These are phyloP conservation scores for Chaetomium cochliodes DNA, from an alignment of 495 filamentous ascomycete genomes.

Conservation along the genomic window DNA sequence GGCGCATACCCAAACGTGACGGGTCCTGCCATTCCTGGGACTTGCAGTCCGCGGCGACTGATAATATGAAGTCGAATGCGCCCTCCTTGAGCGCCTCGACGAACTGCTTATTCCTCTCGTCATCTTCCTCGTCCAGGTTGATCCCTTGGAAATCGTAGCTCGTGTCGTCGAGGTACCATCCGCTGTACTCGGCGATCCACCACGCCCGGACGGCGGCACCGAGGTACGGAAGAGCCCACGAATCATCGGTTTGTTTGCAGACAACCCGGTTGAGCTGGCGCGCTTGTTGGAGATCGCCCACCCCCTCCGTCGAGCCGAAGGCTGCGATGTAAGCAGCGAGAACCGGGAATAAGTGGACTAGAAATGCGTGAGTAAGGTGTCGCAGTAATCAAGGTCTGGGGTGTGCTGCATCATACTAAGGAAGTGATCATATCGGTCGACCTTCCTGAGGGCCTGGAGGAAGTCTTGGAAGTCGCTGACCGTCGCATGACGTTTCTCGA, in stretches of 20 bases:
- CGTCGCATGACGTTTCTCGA: constrained; percentile 68
- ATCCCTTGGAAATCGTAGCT: constrained; percentile 56
- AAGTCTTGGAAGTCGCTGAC: constrained; percentile 71
- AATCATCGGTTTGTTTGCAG: constrained; percentile 55
- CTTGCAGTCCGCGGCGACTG: constrained; percentile 74
- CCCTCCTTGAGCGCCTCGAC: constrained; percentile 79
- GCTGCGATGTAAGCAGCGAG: constrained; percentile 68
- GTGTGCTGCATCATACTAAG: constrained; percentile 29
- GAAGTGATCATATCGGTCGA: constrained; percentile 70
- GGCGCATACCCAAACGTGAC: constrained; percentile 67
- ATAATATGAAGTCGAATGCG: constrained; percentile 86
- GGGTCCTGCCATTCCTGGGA: constrained; percentile 76
- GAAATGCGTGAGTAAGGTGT: constrained; percentile 25
- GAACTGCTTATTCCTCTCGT: constrained; percentile 67
- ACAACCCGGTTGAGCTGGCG: constrained; percentile 67
- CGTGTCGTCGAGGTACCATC: constrained; percentile 74
- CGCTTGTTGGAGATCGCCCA: constrained; percentile 58
- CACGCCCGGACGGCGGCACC: constrained; percentile 71
- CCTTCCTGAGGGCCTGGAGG: constrained; percentile 59
- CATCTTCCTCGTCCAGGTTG: constrained; percentile 61
- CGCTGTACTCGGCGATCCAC: constrained; percentile 93
- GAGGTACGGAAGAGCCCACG: constrained; percentile 68
- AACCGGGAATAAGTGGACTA: constrained; percentile 78
- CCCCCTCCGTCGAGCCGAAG: constrained; percentile 70
- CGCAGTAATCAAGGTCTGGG: background rate